Base-by-base conservation (phyloP, 768 basidiomycete genomes). In the Agrocybe pediades region DNA sequence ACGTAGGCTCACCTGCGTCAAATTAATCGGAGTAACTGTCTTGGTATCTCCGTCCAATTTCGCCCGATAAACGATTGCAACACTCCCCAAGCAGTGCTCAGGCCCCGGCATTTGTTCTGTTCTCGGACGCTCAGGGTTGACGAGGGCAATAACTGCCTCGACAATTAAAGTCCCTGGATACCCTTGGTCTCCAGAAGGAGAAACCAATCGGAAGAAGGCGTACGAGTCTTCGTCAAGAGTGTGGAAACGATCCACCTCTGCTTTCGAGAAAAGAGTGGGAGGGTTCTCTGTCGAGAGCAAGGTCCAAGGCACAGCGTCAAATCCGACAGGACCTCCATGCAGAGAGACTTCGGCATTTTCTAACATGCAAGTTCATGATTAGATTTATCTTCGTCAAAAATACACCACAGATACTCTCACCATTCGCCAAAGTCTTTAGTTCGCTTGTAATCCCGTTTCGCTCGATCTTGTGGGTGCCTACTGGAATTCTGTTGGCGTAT, bases 401-500 rank as follows among this genome's bases (percentile, higher is more conserved):
- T 15, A 36, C 24, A 21, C 23, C 36, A 27, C 17, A 27, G 19
- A 16, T 13, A 19, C 29, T 44, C 70, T 30, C 57, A 75, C 80
- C 78, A 47, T 79, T 79, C 23, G 75, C 54, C 23, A 71, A 59
- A 2, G 81, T 72, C 3, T 70, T 74, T 45, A 89, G 71, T 23
- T 77, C 66, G 20, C 79, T 76, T 17, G 62, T 70, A 51, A 82
- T 68, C 2, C 79, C 84, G 26, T 83, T 75, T 65, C 82, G 79
- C 64, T 82, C 76, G 17, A 88, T 58, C 20, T 60, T 48, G 56
- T 85, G 77, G 9, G 68, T 73, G 21, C 82, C 82, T n/a, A 80
- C 82, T 1, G 88, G 85, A 48, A 91, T 74, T 27, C 88, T 79
- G 69, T 90, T 90, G 20, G 86, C 74, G 58, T 89, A 90, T 61